A percentile compares a stretch with the other conserved stretches of the same genome.
Conservation (phyloP, 2,329 filamentous ascomycete genomes). For the Apiospora malaysiana region DNA sequence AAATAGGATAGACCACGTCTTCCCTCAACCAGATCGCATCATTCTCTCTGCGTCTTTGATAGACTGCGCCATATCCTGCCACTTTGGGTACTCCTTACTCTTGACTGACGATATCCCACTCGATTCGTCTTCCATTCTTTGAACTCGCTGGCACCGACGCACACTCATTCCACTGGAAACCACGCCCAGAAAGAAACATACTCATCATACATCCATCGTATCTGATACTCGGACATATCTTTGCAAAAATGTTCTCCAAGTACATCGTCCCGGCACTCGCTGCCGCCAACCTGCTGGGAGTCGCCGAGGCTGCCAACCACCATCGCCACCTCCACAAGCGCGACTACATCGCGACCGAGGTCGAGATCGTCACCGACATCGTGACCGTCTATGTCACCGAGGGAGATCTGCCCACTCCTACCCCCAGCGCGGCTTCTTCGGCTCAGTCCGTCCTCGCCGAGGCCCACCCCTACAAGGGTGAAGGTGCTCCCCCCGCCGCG, state of each 20-base stretch:
- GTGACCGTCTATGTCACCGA: constrained; percentile 37
- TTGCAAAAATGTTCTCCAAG: constrained; percentile 39
- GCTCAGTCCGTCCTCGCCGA: background rate
- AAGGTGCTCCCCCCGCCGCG: background rate
- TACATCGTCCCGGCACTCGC: constrained; percentile 38
- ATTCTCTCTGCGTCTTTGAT: constrained; percentile 39
- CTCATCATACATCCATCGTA: background rate
- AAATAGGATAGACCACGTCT: constrained; percentile 22
- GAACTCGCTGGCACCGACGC: constrained; percentile 23
- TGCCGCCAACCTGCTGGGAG: constrained; percentile 37
- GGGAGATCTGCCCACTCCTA: constrained; percentile 27
- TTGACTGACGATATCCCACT: constrained; percentile 8
- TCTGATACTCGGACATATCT: constrained; percentile 31
- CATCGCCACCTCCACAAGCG: constrained; percentile 38
- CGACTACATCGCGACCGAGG: constrained; percentile 37
- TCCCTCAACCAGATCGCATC: constrained; percentile 32
- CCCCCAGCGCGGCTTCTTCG: constrained; percentile 19
- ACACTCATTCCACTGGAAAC: constrained; percentile 24
- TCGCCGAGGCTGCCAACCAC: constrained; percentile 33
- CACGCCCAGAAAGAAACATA: constrained; percentile 14
- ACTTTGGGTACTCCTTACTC: background rate
- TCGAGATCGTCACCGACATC: constrained; percentile 38
- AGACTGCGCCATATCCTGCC: constrained; percentile 31
- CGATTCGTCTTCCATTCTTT: constrained; percentile 20
- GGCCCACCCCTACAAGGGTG: background rate